Conservation (phyloP, 2,329 filamentous ascomycete species). For the Fusarium luffae region DNA sequence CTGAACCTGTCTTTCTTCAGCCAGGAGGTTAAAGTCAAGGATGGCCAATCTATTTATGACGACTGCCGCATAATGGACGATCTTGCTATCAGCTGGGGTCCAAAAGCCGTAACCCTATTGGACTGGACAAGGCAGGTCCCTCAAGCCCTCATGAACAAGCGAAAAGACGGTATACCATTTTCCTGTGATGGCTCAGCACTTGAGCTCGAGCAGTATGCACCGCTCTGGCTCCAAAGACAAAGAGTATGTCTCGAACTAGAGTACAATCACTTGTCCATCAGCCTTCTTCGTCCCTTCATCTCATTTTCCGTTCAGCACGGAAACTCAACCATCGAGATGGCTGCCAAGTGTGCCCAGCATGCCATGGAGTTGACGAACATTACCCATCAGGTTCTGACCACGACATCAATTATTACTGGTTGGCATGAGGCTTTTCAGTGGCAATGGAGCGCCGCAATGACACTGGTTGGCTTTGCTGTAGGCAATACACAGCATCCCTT, state of each 20-base stretch:
- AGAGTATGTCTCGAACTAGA: constrained; percentile 4
- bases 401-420: neutral
- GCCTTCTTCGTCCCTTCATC: constrained; percentile 9
- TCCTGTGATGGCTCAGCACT: neutral
- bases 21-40: fast-evolving
- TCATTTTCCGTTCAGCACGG: constrained; percentile 2
- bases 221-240: constrained; percentile 15
- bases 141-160: neutral
- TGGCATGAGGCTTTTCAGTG: constrained; percentile 25
- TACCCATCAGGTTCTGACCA: neutral
- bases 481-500: neutral
- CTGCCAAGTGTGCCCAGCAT: constrained; percentile 1
- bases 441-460: constrained; percentile 22
- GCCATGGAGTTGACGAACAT: constrained; percentile 9
- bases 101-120: neutral
- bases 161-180: neutral
- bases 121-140: constrained; percentile 6
- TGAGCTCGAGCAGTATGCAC: constrained; percentile 1
- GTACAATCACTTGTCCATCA: constrained; percentile 14
- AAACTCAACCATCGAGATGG: neutral
- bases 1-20: neutral
- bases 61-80: neutral
- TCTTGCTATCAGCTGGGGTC: neutral
- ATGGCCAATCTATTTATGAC: neutral
- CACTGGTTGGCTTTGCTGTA: constrained; percentile 2